A percentile compares a stretch with the other conserved stretches of the same genome.
Evolutionary conservation across 2,329 filamentous ascomycete species (phyloP).

Genomic region (Sporothrix brasiliensis): DNA sequence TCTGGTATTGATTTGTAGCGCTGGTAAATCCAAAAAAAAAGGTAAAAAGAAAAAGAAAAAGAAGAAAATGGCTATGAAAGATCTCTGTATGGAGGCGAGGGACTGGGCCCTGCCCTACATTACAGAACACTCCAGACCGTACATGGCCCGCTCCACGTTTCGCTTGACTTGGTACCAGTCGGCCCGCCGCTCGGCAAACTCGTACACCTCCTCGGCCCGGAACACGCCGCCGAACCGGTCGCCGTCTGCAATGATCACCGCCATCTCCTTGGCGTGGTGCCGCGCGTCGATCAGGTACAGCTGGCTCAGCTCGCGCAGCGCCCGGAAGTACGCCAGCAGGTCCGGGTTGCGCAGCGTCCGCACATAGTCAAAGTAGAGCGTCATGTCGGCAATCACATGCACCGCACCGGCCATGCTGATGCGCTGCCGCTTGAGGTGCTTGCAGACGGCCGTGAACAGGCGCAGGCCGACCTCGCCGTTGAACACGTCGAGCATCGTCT

Average conservation of each 20-base stretch:
- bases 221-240: constrained; percentile 92
- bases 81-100: constrained; percentile 11
- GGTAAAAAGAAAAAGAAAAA: neutral
- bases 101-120: constrained; percentile 61
- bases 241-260: constrained; percentile 88
- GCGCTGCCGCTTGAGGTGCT: constrained; percentile 95
- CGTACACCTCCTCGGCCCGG: constrained; percentile 92
- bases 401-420: constrained; percentile 87
- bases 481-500: constrained; percentile 97
- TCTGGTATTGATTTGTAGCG: constrained; percentile 12
- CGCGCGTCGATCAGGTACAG: constrained; percentile 88
- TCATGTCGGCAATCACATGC: constrained; percentile 95
- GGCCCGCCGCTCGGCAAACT: constrained; percentile 89
- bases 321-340: constrained; percentile 85
- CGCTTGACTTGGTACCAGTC: constrained; percentile 93
- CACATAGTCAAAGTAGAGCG: constrained; percentile 86
- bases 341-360: constrained; percentile 79
- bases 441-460: constrained; percentile 88
- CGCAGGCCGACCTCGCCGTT: constrained; percentile 95
- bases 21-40: constrained; percentile 13
- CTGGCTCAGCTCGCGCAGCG: constrained; percentile 87
- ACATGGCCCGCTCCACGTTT: constrained; percentile 94
- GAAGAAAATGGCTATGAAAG: neutral
- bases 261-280: constrained; percentile 93
- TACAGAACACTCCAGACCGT: constrained; percentile 82